Base-by-base conservation (phyloP, 371 early-diverging fungal species). In the Haplosporangium sp. region DNA sequence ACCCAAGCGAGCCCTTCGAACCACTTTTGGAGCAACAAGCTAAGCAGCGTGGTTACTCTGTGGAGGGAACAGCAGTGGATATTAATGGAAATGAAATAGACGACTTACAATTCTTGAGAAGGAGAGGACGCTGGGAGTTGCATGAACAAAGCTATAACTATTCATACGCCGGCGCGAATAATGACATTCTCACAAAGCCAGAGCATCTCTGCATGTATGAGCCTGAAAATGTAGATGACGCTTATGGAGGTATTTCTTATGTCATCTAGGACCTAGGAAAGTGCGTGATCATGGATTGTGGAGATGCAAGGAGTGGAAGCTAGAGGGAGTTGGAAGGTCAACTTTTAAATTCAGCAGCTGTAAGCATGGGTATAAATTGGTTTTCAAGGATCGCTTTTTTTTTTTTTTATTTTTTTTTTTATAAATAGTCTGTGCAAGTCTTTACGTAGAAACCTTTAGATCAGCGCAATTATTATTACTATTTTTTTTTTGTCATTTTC, bases 81-180 rank as follows among this genome's bases (percentile, higher is more conserved):
- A 81, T 77, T 9, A 65, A 64, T 44, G 72, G 53, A 15, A 27
- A 6, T 39, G 61, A 61, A 6, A n/a, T n/a, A 37, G 81, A 81
- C 37, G 69, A 59, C 15, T 52, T 74, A 44, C 76, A 82, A 60
- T 77, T 65, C 45, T 74, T 79, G 61, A 74, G 87, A 27, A 91
- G 97, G 53, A 81, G 91, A 20, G 95, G 92, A 35, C 76, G 87
- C 62, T 98, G 98, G 98, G 88, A 92, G 48, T 72, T 98, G 71
- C 97, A 98, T 45, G 98, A 97, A 76, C 97, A 98, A 86, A 93
- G 94, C 1, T 94, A 96, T 77, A 95, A 94, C 75, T 95, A 95
- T 78, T 86, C 86, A 38, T 94, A 92, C 79, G 87, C 87, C 2
- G 91, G 91, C 11, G 85, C 89, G 50, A 61, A 84, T 37, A 69